Base-by-base conservation (phyloP, 2,329 filamentous ascomycete species). In the Penicillium sp. region DNA sequence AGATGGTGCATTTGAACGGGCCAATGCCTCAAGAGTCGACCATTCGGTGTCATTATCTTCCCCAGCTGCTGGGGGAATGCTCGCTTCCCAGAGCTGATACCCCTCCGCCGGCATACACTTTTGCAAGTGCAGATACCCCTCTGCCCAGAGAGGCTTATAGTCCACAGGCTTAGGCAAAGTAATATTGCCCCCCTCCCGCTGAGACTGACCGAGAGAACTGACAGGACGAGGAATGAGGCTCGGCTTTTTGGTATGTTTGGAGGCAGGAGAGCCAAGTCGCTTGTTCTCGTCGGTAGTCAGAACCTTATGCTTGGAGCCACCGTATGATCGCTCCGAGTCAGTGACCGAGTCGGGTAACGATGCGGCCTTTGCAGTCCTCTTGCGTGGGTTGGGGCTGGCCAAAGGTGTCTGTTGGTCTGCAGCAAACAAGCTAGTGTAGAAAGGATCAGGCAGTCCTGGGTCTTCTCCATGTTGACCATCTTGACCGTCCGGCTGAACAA, bases 281-380 rank as follows among this genome's bases (percentile, higher is more conserved):
- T 14, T 11, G 16, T 22, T 36, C 7, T 14, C 23, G 14, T 24
- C 23, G 14, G 6, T 3, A 14, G 31, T 16, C 16, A 18, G 7
- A 10, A 16, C 14, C 16, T 51, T 45, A 27, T 44, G 37, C 20
- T 49, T 51, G 10, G 18, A 41, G 2, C 42, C 37, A 26, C 41
- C 32, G 10, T 43, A 42, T 2, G 42, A 16, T 29, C 51, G 35
- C 6, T 60, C 57, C 20, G 51, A 47, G n/a, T 63, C 59, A 6
- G 55, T 52, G 3, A 54, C 55, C 8, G 54, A 59, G 42, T 64
- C 62, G 6, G 61, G 53, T 2, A 66, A 41, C 11, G 59, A 63
- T 8, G 63, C 63, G 24, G 57, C 55, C 23, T 49, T 50, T 8
- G 63, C 62, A 18, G 46, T 61, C 45, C 63, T 56, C 46, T 66